Evolutionary conservation across 192 early-diverging fungal species (phyloP).

Genomic region (Coemansia sp.): DNA sequence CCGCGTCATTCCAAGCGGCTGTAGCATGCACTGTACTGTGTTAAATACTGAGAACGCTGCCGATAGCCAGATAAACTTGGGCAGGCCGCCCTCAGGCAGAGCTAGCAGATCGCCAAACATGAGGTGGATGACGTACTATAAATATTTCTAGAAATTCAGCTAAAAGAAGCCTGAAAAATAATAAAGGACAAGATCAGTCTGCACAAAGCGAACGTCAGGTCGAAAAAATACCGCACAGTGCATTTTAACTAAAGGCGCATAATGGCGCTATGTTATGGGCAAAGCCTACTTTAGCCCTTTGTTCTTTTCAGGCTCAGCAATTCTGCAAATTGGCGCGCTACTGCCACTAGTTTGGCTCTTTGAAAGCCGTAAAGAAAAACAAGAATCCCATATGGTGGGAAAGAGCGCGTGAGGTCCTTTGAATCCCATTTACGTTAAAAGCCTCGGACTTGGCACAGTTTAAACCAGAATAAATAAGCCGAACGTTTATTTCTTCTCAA

Average conservation of each 20-base stretch:
- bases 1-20: slow-evolving; percentile 68
- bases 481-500: neutral
- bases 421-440: neutral
- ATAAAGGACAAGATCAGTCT: too few relatives aligned
- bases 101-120: slow-evolving; percentile 40
- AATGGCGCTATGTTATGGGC: too few relatives aligned
- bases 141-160: too few relatives aligned
- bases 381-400: neutral
- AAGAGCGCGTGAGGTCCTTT: neutral
- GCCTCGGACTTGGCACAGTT: neutral
- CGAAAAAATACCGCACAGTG: neutral
- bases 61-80: slow-evolving; percentile 74
- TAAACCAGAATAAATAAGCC: neutral
- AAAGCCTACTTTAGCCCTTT: too few relatives aligned
- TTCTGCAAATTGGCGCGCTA: neutral
- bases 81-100: slow-evolving; percentile 55
- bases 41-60: slow-evolving; percentile 81
- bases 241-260: too few relatives aligned
- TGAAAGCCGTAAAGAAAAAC: slow-evolving; percentile 1
- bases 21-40: slow-evolving; percentile 78
- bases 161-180: too few relatives aligned
- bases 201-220: neutral
- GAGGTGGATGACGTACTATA: neutral
- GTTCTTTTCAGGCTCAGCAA: too few relatives aligned
- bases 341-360: neutral